Conservation (phyloP, 2,329 filamentous ascomycete genomes). For the Curvularia sp. region DNA sequence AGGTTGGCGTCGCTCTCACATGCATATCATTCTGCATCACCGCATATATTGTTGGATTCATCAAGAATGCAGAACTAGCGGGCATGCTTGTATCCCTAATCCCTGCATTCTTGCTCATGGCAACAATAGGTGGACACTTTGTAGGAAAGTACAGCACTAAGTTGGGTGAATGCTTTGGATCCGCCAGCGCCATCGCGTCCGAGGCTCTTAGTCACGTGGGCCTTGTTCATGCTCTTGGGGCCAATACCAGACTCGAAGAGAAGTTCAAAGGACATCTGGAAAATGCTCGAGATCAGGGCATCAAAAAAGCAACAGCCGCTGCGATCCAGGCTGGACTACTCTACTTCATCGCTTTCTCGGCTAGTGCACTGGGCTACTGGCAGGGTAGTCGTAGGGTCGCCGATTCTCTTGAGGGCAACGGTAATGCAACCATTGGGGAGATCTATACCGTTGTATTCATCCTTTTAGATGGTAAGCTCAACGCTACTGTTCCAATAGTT, state of each 20-base stretch:
- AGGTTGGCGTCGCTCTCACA: constrained; percentile 70
- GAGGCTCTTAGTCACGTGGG: constrained; percentile 67
- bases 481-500: neutral
- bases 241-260: constrained; percentile 64
- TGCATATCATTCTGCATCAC: constrained; percentile 71
- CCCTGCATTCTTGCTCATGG: constrained; percentile 68
- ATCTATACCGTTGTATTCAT: constrained; percentile 65
- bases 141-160: constrained; percentile 60
- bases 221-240: constrained; percentile 70
- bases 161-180: constrained; percentile 62
- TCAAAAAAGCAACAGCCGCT: constrained; percentile 65
- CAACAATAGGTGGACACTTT: constrained; percentile 63
- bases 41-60: constrained; percentile 71
- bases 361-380: constrained; percentile 73
- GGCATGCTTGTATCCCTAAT: constrained; percentile 69
- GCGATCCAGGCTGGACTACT: constrained; percentile 67
- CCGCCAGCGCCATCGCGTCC: constrained; percentile 68
- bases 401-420: constrained; percentile 48
- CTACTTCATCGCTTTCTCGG: constrained; percentile 72
- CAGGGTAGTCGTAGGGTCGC: constrained; percentile 67
- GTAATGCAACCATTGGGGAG: constrained; percentile 53
- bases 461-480: constrained; percentile 57
- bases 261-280: constrained; percentile 65
- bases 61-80: constrained; percentile 68
- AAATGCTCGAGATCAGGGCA: constrained; percentile 59